Conservation (phyloP, 805 yeast species). For the Lipomyces orientalis region DNA sequence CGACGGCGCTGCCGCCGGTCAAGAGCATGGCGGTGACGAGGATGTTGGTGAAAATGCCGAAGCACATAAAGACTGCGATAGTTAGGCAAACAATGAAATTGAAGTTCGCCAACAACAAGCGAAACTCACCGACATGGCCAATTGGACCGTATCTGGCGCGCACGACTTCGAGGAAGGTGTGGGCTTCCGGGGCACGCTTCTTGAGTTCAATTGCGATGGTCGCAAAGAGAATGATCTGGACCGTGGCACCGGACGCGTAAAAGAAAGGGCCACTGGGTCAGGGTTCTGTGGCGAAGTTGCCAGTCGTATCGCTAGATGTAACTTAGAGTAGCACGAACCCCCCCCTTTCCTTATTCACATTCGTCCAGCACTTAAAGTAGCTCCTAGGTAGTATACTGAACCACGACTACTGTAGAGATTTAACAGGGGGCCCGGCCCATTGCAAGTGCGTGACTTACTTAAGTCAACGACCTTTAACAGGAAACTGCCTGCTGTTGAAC, state of each 20-base stretch:
- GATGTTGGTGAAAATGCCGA: slow-evolving; percentile 86
- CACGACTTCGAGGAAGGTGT: slow-evolving; percentile 86
- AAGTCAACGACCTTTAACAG: too few species aligned
- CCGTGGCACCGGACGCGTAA: slow-evolving; percentile 91
- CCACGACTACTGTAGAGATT: too few species aligned
- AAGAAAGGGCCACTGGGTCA: too few species aligned
- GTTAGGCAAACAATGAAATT: background rate
- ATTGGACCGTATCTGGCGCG: slow-evolving; percentile 77
- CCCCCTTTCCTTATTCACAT: too few species aligned
- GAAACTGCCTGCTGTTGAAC: too few species aligned
- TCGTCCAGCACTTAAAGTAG: too few species aligned
- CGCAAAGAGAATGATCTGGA: slow-evolving; percentile 85
- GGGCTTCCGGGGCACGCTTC: slow-evolving; percentile 88
- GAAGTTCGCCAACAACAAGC: background rate
- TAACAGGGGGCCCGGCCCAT: too few species aligned
- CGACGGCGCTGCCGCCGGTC: slow-evolving; percentile 88
- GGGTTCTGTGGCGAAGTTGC: too few species aligned
- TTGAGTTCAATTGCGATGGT: slow-evolving; percentile 87
- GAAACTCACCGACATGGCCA: slow-evolving; percentile 58
- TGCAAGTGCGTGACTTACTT: slow-evolving; percentile 41
- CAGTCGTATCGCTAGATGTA: too few species aligned
- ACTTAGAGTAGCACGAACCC: too few species aligned
- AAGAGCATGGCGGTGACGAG: slow-evolving; percentile 91
- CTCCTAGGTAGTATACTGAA: too few species aligned
- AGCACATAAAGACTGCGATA: slow-evolving; percentile 48